Base-by-base conservation (phyloP, 805 yeast genomes). In the Lachancea mirantina region DNA sequence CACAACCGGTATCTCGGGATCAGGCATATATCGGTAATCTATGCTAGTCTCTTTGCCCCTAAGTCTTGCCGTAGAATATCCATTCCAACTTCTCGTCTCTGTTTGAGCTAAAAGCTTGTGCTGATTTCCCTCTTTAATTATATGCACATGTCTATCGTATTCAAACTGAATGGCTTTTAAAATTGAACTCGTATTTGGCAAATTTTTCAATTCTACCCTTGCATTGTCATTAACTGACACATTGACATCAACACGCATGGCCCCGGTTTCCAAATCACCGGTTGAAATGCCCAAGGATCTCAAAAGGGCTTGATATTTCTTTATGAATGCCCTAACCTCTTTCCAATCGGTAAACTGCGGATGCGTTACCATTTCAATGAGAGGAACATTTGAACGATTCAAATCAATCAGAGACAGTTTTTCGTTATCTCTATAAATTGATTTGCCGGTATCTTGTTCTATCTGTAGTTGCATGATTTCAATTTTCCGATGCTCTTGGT, bases 41-140 rank as follows among this genome's bases (percentile, higher is more conserved):
- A 83, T 70, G 0, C 84, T 72, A 23, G 73, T 72, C 53, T 89
- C 96, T 49, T 92, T 92, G 3, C 73, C 65, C 50, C 98, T 72
- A 30, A 81, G 59, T 30, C 71, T 67, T 27, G 69, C 64, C 0
- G 97, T 89, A 25, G 65, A 61, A 3, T 57, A 57, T 2, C 96
- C 96, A 47, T 80, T 78, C 96, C 96, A 92, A 13, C 95, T 92
- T 50, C 96, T 69, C 0, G 98, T 92, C 49, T 88, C 95, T 11
- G 49, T 31, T 8, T 30, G 13, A 5, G 62, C 48, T 7, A 49
- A 34, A 4, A 50, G 31, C n/a, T 45, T 42, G 1, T 58, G 54
- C 4, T 43, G 43, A 22, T 52, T 46, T 0, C 72, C 72, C 0
- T 40, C 39, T 37, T 69, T 50, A 7, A 82, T 51, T 8, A 67